phyloP scores from a whole-genome alignment of 179 eudicot species.

The Corrigiola litoralis region DNA sequence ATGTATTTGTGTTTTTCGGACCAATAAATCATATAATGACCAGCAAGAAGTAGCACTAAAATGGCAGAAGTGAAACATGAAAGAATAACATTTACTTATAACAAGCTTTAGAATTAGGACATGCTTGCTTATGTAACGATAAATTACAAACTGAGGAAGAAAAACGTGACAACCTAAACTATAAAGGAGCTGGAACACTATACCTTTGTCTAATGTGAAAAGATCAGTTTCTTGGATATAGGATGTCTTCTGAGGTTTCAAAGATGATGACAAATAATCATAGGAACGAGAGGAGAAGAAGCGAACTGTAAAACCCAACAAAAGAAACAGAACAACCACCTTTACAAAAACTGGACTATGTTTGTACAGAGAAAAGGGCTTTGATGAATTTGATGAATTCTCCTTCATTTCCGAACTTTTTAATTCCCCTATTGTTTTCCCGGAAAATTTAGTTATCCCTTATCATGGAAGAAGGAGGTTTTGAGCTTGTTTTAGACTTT shows the following conservation, averaged over 20 bases:
- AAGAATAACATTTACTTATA: too few relatives aligned
- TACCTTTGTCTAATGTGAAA: constrained; percentile 7
- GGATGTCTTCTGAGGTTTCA: not conserved
- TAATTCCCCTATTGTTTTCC: not conserved
- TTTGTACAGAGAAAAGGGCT: constrained; percentile 23
- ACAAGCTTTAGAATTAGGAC: too few relatives aligned
- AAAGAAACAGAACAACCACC: constrained; percentile 29
- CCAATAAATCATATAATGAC: too few relatives aligned
- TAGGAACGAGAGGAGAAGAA: constrained; percentile 31
- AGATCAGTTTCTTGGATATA: not conserved
- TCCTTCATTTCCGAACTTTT: constrained; percentile 21
- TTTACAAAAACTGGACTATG: constrained; percentile 25
- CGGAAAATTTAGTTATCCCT: not conserved
- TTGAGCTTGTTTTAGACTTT: not conserved
- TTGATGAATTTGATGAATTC: constrained; percentile 18
- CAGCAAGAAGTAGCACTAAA: too few relatives aligned
- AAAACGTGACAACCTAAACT: too few relatives aligned
- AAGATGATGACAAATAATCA: constrained; percentile 12
- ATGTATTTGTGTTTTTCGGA: too few relatives aligned
- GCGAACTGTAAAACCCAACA: constrained; percentile 37
- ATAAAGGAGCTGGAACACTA: not conserved
- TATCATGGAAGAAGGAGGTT: not conserved
- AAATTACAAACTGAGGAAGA: too few relatives aligned
- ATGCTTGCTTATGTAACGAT: not conserved
- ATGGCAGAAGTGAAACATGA: too few relatives aligned